Evolutionary conservation across 108 stramenopile species (phyloP).

Genomic region (Nitzschia inconspicua): DNA sequence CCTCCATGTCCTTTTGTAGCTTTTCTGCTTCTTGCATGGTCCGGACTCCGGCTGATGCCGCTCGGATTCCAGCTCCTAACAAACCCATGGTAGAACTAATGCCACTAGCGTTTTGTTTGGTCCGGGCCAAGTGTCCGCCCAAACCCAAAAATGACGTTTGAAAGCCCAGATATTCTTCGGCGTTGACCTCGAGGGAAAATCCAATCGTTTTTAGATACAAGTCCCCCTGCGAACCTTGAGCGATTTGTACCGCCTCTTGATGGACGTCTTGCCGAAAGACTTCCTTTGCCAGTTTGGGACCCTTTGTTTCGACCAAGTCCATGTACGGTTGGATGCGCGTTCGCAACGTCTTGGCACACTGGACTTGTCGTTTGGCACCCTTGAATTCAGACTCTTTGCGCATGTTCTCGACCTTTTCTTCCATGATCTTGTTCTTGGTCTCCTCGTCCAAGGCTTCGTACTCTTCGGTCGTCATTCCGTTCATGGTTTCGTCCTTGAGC

Average conservation of each 20-base stretch:
- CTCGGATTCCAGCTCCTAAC: slow-evolving; percentile 67
- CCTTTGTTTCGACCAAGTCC: background rate
- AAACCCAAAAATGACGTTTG: slow-evolving; percentile 64
- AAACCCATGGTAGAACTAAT: slow-evolving; percentile 55
- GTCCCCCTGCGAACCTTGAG: slow-evolving; percentile 67
- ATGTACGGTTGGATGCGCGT: slow-evolving; percentile 33
- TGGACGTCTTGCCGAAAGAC: slow-evolving; percentile 31
- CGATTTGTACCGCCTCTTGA: slow-evolving; percentile 71
- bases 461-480: slow-evolving; percentile 5
- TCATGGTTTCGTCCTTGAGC: slow-evolving; percentile 48
- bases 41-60: slow-evolving; percentile 60
- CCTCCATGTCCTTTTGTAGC: slow-evolving; percentile 51
- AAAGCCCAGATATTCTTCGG: slow-evolving; percentile 75
- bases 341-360: slow-evolving; percentile 59
- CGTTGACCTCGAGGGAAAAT: slow-evolving; percentile 65
- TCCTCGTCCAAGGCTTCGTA: slow-evolving; percentile 17
- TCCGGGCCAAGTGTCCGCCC: slow-evolving; percentile 67
- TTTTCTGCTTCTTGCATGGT: slow-evolving; percentile 74
- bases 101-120: slow-evolving; percentile 52
- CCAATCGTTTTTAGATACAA: slow-evolving; percentile 76
- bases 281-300: background rate
- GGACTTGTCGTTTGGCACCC: slow-evolving; percentile 70
- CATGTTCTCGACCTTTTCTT: slow-evolving; percentile 15
- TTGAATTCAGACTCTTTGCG: slow-evolving; percentile 46
- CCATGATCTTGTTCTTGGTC: slow-evolving; percentile 14